Percentiles rank a stretch among this genome's conserved stretches.
Evolutionary conservation across 2,329 filamentous ascomycete species (phyloP).

Genomic region (Thielaviopsis punctulata): DNA sequence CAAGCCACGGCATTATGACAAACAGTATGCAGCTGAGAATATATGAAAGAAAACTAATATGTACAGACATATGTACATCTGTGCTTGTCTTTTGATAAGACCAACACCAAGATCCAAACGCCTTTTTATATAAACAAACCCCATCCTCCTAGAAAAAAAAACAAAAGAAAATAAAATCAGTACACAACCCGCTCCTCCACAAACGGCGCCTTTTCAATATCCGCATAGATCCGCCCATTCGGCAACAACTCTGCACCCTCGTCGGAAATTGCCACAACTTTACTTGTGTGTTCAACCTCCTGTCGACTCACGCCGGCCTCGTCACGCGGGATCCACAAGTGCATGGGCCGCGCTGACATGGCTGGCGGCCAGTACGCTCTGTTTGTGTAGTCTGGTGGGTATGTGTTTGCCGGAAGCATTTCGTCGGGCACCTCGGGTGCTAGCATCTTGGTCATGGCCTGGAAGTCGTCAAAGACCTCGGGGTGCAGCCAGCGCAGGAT

Average conservation of each 20-base stretch:
- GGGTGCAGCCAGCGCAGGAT: conserved; percentile 58
- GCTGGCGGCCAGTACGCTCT: conserved; percentile 58
- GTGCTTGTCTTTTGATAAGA: too few relatives aligned
- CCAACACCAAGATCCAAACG: not conserved
- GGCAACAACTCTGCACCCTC: conserved; percentile 48
- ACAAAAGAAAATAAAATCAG: conserved; percentile 18
- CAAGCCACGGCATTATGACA: not conserved
- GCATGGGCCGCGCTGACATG: conserved; percentile 40
- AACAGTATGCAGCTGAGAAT: too few relatives aligned
- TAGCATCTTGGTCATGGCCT: conserved; percentile 24
- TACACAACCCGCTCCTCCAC: conserved; percentile 19
- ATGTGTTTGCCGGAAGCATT: conserved; percentile 20
- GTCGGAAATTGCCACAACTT: conserved; percentile 54
- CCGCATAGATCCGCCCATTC: conserved; percentile 20
- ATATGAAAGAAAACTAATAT: not conserved
- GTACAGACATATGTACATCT: too few relatives aligned
- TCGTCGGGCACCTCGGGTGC: conserved; percentile 13
- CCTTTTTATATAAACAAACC: not conserved
- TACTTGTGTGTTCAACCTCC: conserved; percentile 49
- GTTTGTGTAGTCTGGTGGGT: conserved; percentile 38
- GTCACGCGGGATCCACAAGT: conserved; percentile 64
- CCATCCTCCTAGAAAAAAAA: not conserved
- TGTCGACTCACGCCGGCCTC: conserved; percentile 50
- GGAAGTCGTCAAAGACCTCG: conserved; percentile 58
- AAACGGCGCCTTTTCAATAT: conserved; percentile 24